Evolutionary conservation across 2,329 filamentous ascomycete species (phyloP), one percentile per base, ranked within the genome.

Genomic region (Alternaria solani): DNA sequence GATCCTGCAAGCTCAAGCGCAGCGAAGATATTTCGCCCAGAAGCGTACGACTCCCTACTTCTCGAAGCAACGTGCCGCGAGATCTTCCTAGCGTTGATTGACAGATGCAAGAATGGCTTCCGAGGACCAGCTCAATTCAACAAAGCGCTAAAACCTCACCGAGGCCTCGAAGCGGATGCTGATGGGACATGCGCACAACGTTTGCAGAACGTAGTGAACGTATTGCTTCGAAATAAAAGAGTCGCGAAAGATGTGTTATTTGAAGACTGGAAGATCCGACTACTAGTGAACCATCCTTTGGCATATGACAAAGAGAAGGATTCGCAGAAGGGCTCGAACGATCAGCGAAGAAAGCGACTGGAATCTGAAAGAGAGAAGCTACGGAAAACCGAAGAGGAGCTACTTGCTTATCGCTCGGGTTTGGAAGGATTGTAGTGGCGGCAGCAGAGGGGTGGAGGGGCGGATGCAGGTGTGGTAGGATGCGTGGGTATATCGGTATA

Each of bases 141-240:
- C n/a, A 57, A 51, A 51, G 54, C 54, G 25, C 54, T 57, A 20
- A 51, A 51, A 51, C 54, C 46, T 16, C 30, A 57, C 16, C 26
- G 38, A 9, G 54, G 38, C 5, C 46, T 57, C 12, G 54, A 51
- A 39, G 46, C 30, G 4, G 34, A 51, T 41, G 38, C 26, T 36
- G 18, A 43, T 6, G 54, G 46, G 32, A 16, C 26, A 26, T 57
- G 38, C 38, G 38, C 28, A 18, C 26, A 51, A 30, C 54, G 36
- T 12, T 36, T 51, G 28, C 46, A 36, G 30, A 57, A 57, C 8
- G 39, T 51, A 26, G 38, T 44, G 5, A 44, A 51, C 18, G 38
- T 28, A 12, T 11, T 57, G 11, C 23, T 44, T 2, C 51, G 30
- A 20, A 51, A 57, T 12, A 44, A 57, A 28, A 51, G 46, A 34